Conservation (phyloP, 768 basidiomycete genomes). For the Suillus paluster region DNA sequence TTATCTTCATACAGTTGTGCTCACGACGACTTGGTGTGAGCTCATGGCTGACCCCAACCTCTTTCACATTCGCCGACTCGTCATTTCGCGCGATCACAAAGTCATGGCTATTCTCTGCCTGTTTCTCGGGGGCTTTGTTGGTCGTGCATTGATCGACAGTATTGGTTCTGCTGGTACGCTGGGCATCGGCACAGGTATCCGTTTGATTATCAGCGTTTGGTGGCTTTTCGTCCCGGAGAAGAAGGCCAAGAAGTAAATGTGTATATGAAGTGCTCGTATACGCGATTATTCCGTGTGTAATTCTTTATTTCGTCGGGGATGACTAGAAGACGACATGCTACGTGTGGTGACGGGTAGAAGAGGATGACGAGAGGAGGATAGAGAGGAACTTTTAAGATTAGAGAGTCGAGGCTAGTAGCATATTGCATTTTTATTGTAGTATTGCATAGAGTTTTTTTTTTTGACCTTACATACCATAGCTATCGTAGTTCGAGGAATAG, state of each 20-base stretch:
- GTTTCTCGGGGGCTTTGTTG: conserved; percentile 76
- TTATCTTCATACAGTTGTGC: conserved; percentile 55
- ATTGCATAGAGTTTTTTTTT: background rate
- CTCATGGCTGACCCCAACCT: conserved; percentile 81
- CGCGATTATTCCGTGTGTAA: background rate
- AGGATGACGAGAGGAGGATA: background rate
- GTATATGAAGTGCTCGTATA: background rate
- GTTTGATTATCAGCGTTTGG: conserved; percentile 60
- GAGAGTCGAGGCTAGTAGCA: too few relatives aligned
- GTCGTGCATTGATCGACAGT: conserved; percentile 60
- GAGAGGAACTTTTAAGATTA: background rate
- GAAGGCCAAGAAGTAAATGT: conserved; percentile 9
- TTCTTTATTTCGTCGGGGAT: background rate
- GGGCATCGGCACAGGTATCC: conserved; percentile 67
- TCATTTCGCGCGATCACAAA: conserved; percentile 72
- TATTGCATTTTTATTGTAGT: background rate
- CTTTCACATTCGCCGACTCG: conserved; percentile 56
- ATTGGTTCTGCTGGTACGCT: conserved; percentile 67
- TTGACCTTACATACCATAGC: background rate
- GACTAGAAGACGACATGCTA: background rate
- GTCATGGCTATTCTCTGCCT: conserved; percentile 66
- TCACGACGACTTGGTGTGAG: conserved; percentile 91
- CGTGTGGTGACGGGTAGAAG: background rate
- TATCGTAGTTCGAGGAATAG: background rate
- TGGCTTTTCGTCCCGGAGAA: conserved; percentile 67